These are phyloP conservation scores for Thinopyrum elongatum DNA, from an alignment of 176 grass and related monocot species.

Conservation along the genomic window DNA sequence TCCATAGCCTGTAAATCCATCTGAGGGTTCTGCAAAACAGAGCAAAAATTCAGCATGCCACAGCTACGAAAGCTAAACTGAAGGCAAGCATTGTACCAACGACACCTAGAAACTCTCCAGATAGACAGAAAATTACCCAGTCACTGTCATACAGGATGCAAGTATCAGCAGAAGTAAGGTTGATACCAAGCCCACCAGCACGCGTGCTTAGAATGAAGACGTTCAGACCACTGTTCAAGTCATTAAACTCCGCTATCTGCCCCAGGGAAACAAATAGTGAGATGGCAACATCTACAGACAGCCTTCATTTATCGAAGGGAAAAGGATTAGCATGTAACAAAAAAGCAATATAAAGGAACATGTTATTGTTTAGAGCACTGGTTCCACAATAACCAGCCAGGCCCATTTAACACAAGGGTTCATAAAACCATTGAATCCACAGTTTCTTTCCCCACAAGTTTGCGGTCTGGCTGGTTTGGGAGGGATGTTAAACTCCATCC, in stretches of 20 bases:
- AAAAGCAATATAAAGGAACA: not conserved
- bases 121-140: slow-evolving; percentile 52
- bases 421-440: not conserved
- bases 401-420: not conserved
- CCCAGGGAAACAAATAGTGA: slow-evolving; percentile 4
- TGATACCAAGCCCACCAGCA: slow-evolving; percentile 89
- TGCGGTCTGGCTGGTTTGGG: not conserved
- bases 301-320: not conserved
- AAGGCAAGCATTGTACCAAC: not conserved
- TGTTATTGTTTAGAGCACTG: not conserved
- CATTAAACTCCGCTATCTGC: slow-evolving; percentile 89
- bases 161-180: slow-evolving; percentile 84
- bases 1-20: slow-evolving; percentile 99
- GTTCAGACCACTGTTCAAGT: slow-evolving; percentile 53
- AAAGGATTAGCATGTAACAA: not conserved
- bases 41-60: slow-evolving; percentile 16
- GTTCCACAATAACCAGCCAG: not conserved
- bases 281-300: not conserved
- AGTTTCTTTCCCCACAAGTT: not conserved
- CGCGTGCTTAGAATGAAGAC: slow-evolving; percentile 89
- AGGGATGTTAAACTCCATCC: not conserved
- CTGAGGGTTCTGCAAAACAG: slow-evolving; percentile 81
- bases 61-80: not conserved
- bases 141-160: slow-evolving; percentile 94
- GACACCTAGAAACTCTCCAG: not conserved